Conservation (phyloP, 495 filamentous ascomycete genomes). For the Hypoxylon fuscum region DNA sequence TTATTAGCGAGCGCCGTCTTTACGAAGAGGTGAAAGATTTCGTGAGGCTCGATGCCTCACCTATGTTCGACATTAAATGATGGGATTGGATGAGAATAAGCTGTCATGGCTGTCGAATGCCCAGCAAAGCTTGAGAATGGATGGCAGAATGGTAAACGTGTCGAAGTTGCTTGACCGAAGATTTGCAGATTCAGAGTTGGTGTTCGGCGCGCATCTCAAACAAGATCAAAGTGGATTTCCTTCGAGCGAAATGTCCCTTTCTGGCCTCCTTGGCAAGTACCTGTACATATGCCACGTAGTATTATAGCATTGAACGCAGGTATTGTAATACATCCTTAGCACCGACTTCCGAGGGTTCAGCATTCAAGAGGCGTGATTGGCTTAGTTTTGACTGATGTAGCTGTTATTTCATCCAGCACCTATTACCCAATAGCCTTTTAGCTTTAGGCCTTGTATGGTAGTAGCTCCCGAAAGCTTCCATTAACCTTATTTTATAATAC, state of each 20-base stretch:
- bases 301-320: not conserved
- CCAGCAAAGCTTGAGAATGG: constrained; percentile 14
- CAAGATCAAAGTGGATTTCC: not conserved
- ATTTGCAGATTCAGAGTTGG: constrained; percentile 26
- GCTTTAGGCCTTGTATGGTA: constrained; percentile 15
- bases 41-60: constrained; percentile 42
- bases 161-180: constrained; percentile 24
- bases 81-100: constrained; percentile 24
- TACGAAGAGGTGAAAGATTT: constrained; percentile 22
- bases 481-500: constrained; percentile 11
- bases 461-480: constrained; percentile 33
- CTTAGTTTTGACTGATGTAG: constrained; percentile 4
- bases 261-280: constrained; percentile 38
- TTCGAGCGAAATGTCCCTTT: constrained; percentile 22
- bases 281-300: constrained; percentile 18
- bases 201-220: constrained; percentile 29
- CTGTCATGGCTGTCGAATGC: constrained; percentile 37
- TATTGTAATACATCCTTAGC: not conserved
- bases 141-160: constrained; percentile 7
- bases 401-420: constrained; percentile 13
- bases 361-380: constrained; percentile 7
- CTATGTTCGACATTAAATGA: constrained; percentile 42
- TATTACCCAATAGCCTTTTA: constrained; percentile 1
- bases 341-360: not conserved
- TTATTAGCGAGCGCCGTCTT: constrained; percentile 45